Base-by-base conservation (phyloP, 768 basidiomycete genomes). In the Suillus bovinus region DNA sequence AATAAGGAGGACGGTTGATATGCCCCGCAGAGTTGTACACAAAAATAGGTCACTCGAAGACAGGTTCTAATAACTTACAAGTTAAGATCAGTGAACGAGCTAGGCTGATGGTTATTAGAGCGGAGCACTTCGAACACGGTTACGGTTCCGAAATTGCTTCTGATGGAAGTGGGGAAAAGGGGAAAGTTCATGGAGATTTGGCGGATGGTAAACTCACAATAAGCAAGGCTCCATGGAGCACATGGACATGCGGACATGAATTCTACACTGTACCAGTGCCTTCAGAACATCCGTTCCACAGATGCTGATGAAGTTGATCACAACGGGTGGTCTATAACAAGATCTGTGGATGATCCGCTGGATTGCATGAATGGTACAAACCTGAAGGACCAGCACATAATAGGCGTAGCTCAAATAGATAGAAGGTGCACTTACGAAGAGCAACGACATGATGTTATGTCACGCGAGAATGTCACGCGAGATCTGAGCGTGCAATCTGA, bases 161-260 rank as follows among this genome's bases (percentile, higher is more conserved):
- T 56, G 55, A 56, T 56, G 38, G 38, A 39, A 56, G 38, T 27
- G 38, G 55, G 17, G 54, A 36, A 11, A 55, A 47, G 14, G 46
- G 14, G 47, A 49, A 49, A 27, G 36, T 55, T 38, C 9, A 10
- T 38, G 34, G 34, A 27, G 54, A 38, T 20, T 55, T 55, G 24
- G 36, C 22, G 36, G 36, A 56, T 27, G 9, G 36, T 27, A 27
- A 27, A 56, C 36, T 39, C 20, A 20, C 24, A 39, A 39, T 38
- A 24, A 24, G 13, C 55, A 56, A 27, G 2, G 27, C 38, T 38
- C 36, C 38, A 38, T 41, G 55, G 36, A 41, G 16, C 34, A 22
- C 36, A 56, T 24, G 55, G 27, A 56, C 22, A 27, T 41, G 2
- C 34, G 55, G 38, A 24, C 55, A 39, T 56, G 55, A 56, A 56